These are phyloP conservation scores for Brassica incana DNA, from an alignment of 345 rosid species.

Conservation along the genomic window DNA sequence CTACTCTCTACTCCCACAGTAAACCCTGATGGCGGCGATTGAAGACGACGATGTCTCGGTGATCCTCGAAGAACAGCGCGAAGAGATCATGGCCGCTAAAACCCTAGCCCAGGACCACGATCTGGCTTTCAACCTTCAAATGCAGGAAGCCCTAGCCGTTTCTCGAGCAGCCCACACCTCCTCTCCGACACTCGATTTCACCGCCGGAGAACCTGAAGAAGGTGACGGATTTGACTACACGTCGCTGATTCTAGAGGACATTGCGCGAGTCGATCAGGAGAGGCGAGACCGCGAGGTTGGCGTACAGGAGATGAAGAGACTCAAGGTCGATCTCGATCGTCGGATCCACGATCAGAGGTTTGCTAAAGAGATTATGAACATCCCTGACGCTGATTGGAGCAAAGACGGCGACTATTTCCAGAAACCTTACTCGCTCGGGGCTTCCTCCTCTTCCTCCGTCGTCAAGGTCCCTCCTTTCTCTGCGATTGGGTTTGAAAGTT, in stretches of 20 bases:
- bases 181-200: neutral
- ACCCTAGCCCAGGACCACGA: slow-evolving; percentile 50
- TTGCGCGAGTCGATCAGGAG: slow-evolving; percentile 49
- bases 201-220: neutral
- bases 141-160: slow-evolving; percentile 59
- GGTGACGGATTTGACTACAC: slow-evolving; percentile 37
- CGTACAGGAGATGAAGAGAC: slow-evolving; percentile 39
- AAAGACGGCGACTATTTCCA: slow-evolving; percentile 50
- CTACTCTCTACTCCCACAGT: neutral
- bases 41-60: slow-evolving; percentile 31
- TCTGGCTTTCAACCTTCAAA: slow-evolving; percentile 63
- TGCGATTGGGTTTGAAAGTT: slow-evolving; percentile 19
- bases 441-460: neutral
- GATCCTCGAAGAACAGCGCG: slow-evolving; percentile 45
- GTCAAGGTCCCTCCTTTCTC: neutral
- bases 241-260: slow-evolving; percentile 46
- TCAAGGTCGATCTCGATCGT: slow-evolving; percentile 54
- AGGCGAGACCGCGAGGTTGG: slow-evolving; percentile 46
- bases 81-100: slow-evolving; percentile 51
- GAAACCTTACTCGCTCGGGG: slow-evolving; percentile 46
- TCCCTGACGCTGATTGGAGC: slow-evolving; percentile 59
- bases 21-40: slow-evolving; percentile 1
- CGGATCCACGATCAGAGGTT: slow-evolving; percentile 63
- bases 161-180: slow-evolving; percentile 41
- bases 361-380: slow-evolving; percentile 49